A percentile compares a stretch with the other conserved stretches of the same genome.
Conservation (phyloP, 306 rosid species). For the Boehmeria nivea region DNA sequence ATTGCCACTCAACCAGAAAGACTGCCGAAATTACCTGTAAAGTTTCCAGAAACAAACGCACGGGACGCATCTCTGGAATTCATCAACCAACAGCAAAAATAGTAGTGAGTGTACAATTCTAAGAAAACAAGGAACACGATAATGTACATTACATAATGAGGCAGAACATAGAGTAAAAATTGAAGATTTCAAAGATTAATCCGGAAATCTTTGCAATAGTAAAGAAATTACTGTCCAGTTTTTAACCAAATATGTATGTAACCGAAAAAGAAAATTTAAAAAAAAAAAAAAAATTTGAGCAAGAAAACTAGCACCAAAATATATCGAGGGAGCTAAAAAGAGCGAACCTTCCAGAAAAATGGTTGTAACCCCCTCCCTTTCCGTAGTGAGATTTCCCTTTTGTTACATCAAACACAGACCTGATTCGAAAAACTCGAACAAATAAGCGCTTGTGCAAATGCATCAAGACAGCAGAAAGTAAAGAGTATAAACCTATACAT, state of each 20-base stretch:
- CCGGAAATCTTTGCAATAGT: too few species aligned
- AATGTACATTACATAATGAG: neutral
- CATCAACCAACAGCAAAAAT: slow-evolving; percentile 11
- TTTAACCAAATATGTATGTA: too few species aligned
- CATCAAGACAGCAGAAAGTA: neutral
- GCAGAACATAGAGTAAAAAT: neutral
- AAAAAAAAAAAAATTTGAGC: neutral
- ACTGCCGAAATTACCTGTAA: slow-evolving; percentile 55
- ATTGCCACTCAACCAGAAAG: too few species aligned
- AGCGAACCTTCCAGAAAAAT: slow-evolving; percentile 85
- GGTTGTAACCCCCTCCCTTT: slow-evolving; percentile 80
- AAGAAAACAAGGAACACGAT: neutral
- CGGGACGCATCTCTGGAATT: slow-evolving; percentile 84
- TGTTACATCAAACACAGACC: slow-evolving; percentile 86
- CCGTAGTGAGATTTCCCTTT: slow-evolving; percentile 96
- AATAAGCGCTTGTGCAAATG: neutral
- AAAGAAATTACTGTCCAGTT: too few species aligned
- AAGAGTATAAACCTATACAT: neutral
- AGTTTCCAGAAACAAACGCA: slow-evolving; percentile 97
- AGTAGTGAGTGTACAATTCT: slow-evolving; percentile 2
- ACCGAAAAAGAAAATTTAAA: too few species aligned
- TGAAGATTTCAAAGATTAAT: too few species aligned
- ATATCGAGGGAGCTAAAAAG: neutral
- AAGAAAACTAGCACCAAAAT: neutral
- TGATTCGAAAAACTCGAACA: slow-evolving; percentile 26